These are phyloP conservation scores for Lentinula edodes DNA, from an alignment of 768 basidiomycete genomes.

Conservation along the genomic window DNA sequence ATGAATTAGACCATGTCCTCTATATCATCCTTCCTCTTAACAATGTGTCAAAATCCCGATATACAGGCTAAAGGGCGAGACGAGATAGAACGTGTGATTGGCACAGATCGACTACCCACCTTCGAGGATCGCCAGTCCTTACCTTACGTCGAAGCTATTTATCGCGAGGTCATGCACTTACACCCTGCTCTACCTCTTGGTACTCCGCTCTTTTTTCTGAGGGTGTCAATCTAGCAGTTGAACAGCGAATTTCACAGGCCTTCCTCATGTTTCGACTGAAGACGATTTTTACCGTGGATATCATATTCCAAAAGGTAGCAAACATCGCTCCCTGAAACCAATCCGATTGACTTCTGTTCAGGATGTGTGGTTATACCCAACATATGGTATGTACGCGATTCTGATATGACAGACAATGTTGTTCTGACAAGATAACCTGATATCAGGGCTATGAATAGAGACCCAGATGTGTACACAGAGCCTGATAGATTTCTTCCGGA, in stretches of 20 bases:
- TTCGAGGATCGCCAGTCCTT: conserved; percentile 1
- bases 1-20: not conserved
- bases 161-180: not conserved
- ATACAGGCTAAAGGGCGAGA: not conserved
- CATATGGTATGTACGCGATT: not conserved
- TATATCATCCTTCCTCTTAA: conserved; percentile 9
- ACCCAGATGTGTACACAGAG: not conserved
- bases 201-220: not conserved
- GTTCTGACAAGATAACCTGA: not conserved
- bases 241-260: not conserved
- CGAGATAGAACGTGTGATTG: conserved; percentile 2
- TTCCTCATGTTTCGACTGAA: conserved; percentile 13
- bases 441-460: conserved; percentile 1
- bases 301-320: conserved; percentile 18
- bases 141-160: conserved; percentile 1
- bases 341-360: not conserved
- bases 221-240: too few species aligned
- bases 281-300: conserved; percentile 13
- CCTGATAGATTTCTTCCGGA: conserved; percentile 16
- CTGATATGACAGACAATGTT: too few species aligned
- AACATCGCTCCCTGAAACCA: conserved; percentile 3
- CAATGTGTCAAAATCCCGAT: conserved; percentile 4
- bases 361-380: not conserved
- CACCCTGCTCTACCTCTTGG: not conserved
- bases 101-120: not conserved